phyloP scores from a whole-genome alignment of 2,329 filamentous ascomycete genomes.

The Xylariaceae sp. region DNA sequence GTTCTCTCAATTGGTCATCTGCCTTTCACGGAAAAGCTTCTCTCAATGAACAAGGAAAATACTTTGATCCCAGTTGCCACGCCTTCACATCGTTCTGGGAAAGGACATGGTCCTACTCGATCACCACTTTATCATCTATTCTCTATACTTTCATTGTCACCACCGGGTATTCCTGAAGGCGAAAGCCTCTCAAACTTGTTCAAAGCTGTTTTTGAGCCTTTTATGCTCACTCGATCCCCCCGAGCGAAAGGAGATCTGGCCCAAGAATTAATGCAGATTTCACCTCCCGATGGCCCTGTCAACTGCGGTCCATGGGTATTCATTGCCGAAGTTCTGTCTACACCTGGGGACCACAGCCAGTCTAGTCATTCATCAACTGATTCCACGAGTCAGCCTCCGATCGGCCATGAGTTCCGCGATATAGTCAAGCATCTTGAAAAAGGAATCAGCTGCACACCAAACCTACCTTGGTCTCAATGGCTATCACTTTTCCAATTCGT shows the following conservation, averaged over 20 bases:
- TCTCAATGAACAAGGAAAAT: slow-evolving; percentile 58
- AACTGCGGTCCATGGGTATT: slow-evolving; percentile 61
- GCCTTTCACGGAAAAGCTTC: slow-evolving; percentile 68
- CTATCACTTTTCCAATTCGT: slow-evolving; percentile 63
- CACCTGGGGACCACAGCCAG: slow-evolving; percentile 51
- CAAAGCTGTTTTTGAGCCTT: slow-evolving; percentile 61
- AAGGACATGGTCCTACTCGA: slow-evolving; percentile 57
- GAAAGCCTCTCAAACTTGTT: slow-evolving; percentile 55
- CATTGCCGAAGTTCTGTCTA: slow-evolving; percentile 54
- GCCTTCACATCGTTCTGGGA: slow-evolving; percentile 67
- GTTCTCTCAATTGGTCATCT: slow-evolving; percentile 61
- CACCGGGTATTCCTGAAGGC: slow-evolving; percentile 56
- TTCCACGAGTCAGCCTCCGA: slow-evolving; percentile 52
- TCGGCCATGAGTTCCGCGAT: slow-evolving; percentile 74
- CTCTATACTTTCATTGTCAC: slow-evolving; percentile 61
- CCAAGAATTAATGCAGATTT: slow-evolving; percentile 57
- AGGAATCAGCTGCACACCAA: slow-evolving; percentile 60
- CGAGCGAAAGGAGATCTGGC: slow-evolving; percentile 55
- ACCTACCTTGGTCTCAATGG: slow-evolving; percentile 57
- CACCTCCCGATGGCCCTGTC: slow-evolving; percentile 53
- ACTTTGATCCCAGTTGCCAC: slow-evolving; percentile 69
- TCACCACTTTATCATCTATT: slow-evolving; percentile 72
- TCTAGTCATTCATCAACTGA: slow-evolving; percentile 47
- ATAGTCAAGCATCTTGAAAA: slow-evolving; percentile 71
- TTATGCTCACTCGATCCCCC: slow-evolving; percentile 58